Base-by-base conservation (phyloP, 108 stramenopile genomes). In the Asterionellopsis glacialis region DNA sequence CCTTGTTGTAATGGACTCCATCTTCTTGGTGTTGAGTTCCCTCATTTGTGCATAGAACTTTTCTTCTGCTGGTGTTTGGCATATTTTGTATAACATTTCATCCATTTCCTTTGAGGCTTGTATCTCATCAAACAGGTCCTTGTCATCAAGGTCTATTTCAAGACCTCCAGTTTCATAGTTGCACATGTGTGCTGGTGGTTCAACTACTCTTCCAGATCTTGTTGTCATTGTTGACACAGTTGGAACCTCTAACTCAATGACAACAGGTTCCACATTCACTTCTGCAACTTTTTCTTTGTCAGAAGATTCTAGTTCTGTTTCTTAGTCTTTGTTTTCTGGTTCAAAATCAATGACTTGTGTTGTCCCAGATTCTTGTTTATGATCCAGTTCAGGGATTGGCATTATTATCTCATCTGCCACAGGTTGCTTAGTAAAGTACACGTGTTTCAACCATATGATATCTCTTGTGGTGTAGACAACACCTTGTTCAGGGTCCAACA, bases 381-480 rank as follows among this genome's bases (percentile, higher is more conserved):
- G 39, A 7, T 40, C 23, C 42, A 59, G 5, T 33, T n/a, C n/a
- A n/a, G 33, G 33, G n/a, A 59, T 1, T 59, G 53, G 24, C 4
- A 26, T 4, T 9, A 54, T 26, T 4, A 11, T 26, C 1, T n/a
- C 15, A 54, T 54, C 9, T 1, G 47, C 4, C 9, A 4, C 41
- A 38, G 7, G 57, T 7, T 41, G 33, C 57, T 58, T 21, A 1
- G 2, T 1, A 28, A 13, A 72, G 23, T 24, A 77, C 76, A 72
- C 64, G 10, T 62, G 26, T 10, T 59, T 57, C 38, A 78, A 45
- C 68, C 72, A 73, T 14, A 55, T 69, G 11, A 69, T 45, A 43
- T 78, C 72, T 6, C 72, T 18, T 1, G 64, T 51, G 0, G 39
- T 27, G 24, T 50, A 51, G 14, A 78, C 33, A 4, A 40, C 40